Base-by-base conservation (phyloP, 768 basidiomycete genomes). In the Lactarius vividus region DNA sequence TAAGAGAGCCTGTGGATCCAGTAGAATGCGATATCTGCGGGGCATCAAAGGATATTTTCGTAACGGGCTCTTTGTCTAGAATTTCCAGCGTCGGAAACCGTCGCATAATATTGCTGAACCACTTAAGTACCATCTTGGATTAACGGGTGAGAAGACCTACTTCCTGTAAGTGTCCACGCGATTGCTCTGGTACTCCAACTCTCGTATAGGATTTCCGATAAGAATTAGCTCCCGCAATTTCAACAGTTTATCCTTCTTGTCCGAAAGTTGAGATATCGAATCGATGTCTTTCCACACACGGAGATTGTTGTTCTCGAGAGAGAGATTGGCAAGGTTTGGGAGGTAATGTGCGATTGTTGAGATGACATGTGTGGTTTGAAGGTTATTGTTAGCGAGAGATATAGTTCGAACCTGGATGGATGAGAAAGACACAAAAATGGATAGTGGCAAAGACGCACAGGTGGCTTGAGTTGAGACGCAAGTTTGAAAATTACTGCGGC, bases 401-500 rank as follows among this genome's bases (percentile, higher is more conserved):
- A 98, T 77, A 0, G 95, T 94, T 74, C 88, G 83, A 44, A 89
- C 83, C 88, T 90, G 57, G 15, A 53, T 18, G 15, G 20, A 61
- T 65, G 31, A 59, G 42, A 53, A 52, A 44, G 23, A 37, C 2
- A 46, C 9, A 46, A 28, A 13, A 3, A 65, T 26, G 54, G 56
- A 39, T 49, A 46, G 52, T 57, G 37, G 69, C 62, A 49, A 35
- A 28, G 8, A 72, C 80, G 62, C 71, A 92, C 92, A 63, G 85
- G 82, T 42, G 94, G 94, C 69, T 85, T 86, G 61, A 95, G 84
- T 70, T 88, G 83, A 23, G 84, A 82, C 1, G 94, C 92, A 13
- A 96, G 80, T 75, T 95, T 95, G 81, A 95, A 95, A 54, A 98
- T 87, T 11, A 96, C 94, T 6, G 88, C 84, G 0, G 89, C 87